Percentiles rank a stretch among this genome's conserved stretches.
phyloP scores from a whole-genome alignment of 2,329 filamentous ascomycete genomes.

The Ceratocystis albifundus region DNA sequence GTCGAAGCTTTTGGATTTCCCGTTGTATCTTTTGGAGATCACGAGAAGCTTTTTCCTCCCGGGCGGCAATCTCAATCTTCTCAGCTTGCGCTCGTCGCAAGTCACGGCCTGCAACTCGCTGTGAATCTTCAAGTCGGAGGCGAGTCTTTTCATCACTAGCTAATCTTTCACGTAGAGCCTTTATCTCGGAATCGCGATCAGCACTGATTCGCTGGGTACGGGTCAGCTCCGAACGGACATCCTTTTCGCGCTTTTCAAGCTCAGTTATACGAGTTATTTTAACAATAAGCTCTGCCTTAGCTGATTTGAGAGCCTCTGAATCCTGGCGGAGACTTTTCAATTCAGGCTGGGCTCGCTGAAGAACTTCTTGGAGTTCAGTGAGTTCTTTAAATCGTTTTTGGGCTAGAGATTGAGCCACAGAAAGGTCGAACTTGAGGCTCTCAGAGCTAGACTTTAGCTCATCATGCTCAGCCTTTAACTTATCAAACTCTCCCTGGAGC shows the following conservation, averaged over 20 bases:
- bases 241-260: slow-evolving; percentile 73
- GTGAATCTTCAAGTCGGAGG: slow-evolving; percentile 65
- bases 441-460: slow-evolving; percentile 59
- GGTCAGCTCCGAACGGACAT: slow-evolving; percentile 62
- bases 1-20: slow-evolving; percentile 56
- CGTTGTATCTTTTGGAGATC: slow-evolving; percentile 63
- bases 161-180: slow-evolving; percentile 65
- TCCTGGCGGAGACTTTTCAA: slow-evolving; percentile 68
- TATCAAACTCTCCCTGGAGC: slow-evolving; percentile 19
- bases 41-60: slow-evolving; percentile 56
- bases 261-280: slow-evolving; percentile 52
- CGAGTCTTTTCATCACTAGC: slow-evolving; percentile 60
- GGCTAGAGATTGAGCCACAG: slow-evolving; percentile 74
- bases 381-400: slow-evolving; percentile 81
- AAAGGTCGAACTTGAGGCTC: slow-evolving; percentile 68
- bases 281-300: slow-evolving; percentile 59
- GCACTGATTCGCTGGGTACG: slow-evolving; percentile 56
- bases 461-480: slow-evolving; percentile 42
- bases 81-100: slow-evolving; percentile 66
- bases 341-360: slow-evolving; percentile 80
- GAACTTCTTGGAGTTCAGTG: slow-evolving; percentile 62
- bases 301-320: slow-evolving; percentile 57
- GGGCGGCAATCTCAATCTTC: slow-evolving; percentile 64
- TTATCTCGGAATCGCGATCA: slow-evolving; percentile 69
- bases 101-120: slow-evolving; percentile 62